Evolutionary conservation across 495 filamentous ascomycete species (phyloP).

Genomic region (Darksidea phi): DNA sequence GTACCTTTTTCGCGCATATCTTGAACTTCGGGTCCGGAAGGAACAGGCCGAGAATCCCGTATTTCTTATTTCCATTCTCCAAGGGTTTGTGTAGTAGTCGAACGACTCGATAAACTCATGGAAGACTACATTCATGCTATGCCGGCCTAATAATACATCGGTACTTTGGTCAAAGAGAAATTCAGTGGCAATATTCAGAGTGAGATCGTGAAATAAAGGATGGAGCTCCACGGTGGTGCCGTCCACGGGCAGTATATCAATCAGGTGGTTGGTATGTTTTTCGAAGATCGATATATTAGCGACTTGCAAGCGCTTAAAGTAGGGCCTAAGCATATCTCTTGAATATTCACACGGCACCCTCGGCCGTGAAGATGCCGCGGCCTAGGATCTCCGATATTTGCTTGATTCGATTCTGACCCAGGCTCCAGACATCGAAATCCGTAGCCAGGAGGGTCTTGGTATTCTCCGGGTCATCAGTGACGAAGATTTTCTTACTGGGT

Average conservation of each 20-base stretch:
- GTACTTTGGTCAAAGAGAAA: conserved; percentile 67
- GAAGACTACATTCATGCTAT: conserved; percentile 21
- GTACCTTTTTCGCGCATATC: conserved; percentile 39
- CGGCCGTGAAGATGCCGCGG: conserved; percentile 27
- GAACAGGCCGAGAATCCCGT: background rate
- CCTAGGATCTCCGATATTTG: conserved; percentile 7
- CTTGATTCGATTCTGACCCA: conserved; percentile 51
- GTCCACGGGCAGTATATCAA: conserved; percentile 50
- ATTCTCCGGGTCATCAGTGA: conserved; percentile 62
- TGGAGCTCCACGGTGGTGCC: conserved; percentile 60
- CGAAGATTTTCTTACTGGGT: conserved; percentile 33
- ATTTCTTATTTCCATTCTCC: conserved; percentile 23
- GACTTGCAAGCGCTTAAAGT: conserved; percentile 60
- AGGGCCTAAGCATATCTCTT: conserved; percentile 59
- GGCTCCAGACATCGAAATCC: conserved; percentile 59
- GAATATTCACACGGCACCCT: conserved; percentile 43
- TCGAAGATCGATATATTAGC: conserved; percentile 58
- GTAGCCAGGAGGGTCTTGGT: conserved; percentile 60
- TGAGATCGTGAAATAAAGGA: conserved; percentile 60
- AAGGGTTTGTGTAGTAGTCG: conserved; percentile 30
- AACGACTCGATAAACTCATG: conserved; percentile 34
- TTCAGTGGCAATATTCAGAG: conserved; percentile 67
- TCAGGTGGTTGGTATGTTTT: conserved; percentile 54
- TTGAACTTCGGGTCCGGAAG: conserved; percentile 13
- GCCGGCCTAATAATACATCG: conserved; percentile 38